Conservation (phyloP, 1,284 basidiomycete species). For the Cerrena zonata region DNA sequence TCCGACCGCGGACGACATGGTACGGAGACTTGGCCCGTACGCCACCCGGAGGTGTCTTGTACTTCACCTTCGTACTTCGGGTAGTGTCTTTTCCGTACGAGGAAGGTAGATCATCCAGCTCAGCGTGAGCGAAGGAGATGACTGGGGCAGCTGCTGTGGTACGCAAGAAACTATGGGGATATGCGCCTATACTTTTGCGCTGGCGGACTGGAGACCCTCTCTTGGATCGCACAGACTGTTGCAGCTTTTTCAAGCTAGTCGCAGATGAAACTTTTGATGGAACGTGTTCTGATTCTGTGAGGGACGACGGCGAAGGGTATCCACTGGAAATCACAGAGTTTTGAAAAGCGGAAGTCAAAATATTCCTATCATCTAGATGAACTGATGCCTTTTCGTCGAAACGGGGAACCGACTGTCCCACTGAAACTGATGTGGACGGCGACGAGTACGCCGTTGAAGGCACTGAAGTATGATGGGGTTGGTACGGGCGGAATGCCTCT, state of each 20-base stretch:
- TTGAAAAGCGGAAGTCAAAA: conserved; percentile 16
- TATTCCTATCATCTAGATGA: neutral
- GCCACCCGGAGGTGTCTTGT: conserved; percentile 7
- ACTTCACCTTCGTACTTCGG: conserved; percentile 3
- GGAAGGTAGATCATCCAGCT: conserved; percentile 10
- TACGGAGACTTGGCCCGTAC: conserved; percentile 14
- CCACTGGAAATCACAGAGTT: conserved; percentile 12
- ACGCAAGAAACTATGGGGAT: conserved; percentile 9
- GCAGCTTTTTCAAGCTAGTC: conserved; percentile 1
- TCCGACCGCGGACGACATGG: conserved; percentile 12
- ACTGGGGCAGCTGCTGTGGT: conserved; percentile 17
- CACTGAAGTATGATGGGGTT: neutral
- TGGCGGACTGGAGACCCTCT: neutral
- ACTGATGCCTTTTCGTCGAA: neutral
- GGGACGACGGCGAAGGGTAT: neutral
- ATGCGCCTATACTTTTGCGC: conserved; percentile 2
- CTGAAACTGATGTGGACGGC: neutral
- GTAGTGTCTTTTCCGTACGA: conserved; percentile 5
- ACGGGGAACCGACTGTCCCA: neutral
- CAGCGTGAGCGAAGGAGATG: conserved; percentile 17
- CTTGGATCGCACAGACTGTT: neutral
- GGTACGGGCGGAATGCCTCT: neutral
- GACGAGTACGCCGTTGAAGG: neutral
- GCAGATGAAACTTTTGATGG: conserved; percentile 7
- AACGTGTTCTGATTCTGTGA: neutral